Base-by-base conservation (phyloP, 2,329 filamentous ascomycete genomes). In the Fusarium penzigii region DNA sequence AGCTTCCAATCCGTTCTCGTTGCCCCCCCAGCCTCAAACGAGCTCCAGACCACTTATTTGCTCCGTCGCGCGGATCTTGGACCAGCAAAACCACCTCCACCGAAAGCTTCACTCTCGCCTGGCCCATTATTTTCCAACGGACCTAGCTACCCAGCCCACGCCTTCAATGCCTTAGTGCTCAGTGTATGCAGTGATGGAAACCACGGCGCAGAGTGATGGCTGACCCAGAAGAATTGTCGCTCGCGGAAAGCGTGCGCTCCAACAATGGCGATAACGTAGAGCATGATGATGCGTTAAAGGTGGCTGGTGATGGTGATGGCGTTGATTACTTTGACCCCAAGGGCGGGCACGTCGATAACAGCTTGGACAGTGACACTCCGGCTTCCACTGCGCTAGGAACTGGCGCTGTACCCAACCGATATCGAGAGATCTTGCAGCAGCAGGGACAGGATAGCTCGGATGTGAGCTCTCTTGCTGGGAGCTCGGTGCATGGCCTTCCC, bases 391-490 rank as follows among this genome's bases (percentile, higher is more conserved):
- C 55, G 16, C 57, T 66, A 48, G 59, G 55, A 11, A 65, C 65
- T 29, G 58, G 60, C 16, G 56, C 57, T 11, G 63, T 75, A 32
- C 66, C 70, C 39, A 74, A 72, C 56, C 73, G 73, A 49, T 79
- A 79, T 61, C 75, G 72, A 39, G 71, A 78, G 53, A 70, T 80
- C 9, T 62, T 79, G 29, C 70, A 71, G 47, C 71, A 76, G 38
- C 70, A 72, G 17, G 60, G 62, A 43, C 77, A 80, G 14, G 73
- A 78, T 57, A 65, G 64, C 16, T 83, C 81, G 9, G 80, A 83
- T 49, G 74, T 79, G 55, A 78, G 77, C 49, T 82, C 79, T n/a
- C 68, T 75, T 20, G 80, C 80, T 55, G 77, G 73, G 32, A 68
- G 64, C 53, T 69, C 67, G 38, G 56, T 75, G n/a, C 80, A 82